These are phyloP conservation scores for Lagerstroemia speciosa DNA, from an alignment of 345 rosid species.

Conservation along the genomic window DNA sequence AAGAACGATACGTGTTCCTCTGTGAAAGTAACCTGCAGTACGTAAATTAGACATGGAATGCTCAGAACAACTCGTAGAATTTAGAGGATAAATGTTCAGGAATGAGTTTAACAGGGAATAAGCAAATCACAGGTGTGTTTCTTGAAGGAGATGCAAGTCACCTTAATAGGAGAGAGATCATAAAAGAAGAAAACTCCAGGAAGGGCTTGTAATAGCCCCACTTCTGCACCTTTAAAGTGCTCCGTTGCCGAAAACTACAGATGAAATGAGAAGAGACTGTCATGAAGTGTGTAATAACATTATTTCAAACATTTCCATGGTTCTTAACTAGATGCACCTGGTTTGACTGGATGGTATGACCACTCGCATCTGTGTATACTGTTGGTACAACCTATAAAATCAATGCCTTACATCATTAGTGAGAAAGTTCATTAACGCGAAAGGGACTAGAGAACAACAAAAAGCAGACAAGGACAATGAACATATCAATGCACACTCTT, in stretches of 20 bases:
- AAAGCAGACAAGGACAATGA: not conserved
- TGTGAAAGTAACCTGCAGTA: constrained; percentile 68
- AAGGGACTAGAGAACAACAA: not conserved
- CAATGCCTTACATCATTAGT: not conserved
- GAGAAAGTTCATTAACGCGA: not conserved
- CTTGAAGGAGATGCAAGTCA: constrained; percentile 7
- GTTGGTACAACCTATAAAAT: constrained; percentile 81
- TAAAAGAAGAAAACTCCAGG: constrained; percentile 96
- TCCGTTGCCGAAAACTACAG: constrained; percentile 89
- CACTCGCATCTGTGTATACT: constrained; percentile 65
- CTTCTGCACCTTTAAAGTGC: constrained; percentile 58
- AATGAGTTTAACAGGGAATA: not conserved
- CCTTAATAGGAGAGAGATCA: constrained; percentile 99
- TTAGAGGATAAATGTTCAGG: no score
- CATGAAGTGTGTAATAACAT: not conserved
- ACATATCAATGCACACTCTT: not conserved
- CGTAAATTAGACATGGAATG: constrained; percentile 2
- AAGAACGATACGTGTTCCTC: constrained; percentile 75
- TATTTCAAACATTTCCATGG: not conserved
- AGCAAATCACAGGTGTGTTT: not conserved
- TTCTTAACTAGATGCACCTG: constrained; percentile 38
- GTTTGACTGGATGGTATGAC: constrained; percentile 78
- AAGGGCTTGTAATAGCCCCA: constrained; percentile 58
- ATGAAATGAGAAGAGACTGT: not conserved
- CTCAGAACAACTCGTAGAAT: not conserved